Evolutionary conservation across 1,284 basidiomycete genomes (phyloP).

Genomic region (Microbotryomycetes sp.): DNA sequence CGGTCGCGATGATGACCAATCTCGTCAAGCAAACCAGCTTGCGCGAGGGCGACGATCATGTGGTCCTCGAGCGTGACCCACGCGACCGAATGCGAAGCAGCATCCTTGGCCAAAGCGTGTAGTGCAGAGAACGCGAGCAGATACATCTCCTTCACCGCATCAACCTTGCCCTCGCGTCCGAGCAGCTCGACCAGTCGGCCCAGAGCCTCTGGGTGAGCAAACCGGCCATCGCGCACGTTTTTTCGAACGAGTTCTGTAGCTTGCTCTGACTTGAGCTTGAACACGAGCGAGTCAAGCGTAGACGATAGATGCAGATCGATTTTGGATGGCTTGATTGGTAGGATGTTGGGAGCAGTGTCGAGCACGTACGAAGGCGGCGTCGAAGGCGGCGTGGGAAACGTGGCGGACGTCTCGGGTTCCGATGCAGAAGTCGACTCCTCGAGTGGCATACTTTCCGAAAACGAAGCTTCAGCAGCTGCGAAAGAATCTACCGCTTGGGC

Average conservation of each 20-base stretch:
- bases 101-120: constrained; percentile 31
- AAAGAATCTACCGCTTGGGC: constrained; percentile 1
- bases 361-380: constrained; percentile 22
- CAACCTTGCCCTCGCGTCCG: constrained; percentile 55
- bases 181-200: constrained; percentile 60
- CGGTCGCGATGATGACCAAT: constrained; percentile 74
- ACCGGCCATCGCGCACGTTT: constrained; percentile 43
- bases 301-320: constrained; percentile 25
- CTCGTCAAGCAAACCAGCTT: constrained; percentile 66
- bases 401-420: not conserved
- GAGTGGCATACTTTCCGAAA: no score
- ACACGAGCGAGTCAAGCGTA: constrained; percentile 12
- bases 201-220: constrained; percentile 53
- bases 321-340: not conserved
- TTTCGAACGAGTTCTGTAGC: constrained; percentile 41
- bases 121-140: constrained; percentile 60
- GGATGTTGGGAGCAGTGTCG: not conserved
- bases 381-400: constrained; percentile 25
- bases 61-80: constrained; percentile 78
- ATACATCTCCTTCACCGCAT: constrained; percentile 62
- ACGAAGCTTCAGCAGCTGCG: constrained; percentile 31
- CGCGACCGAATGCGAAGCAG: constrained; percentile 43
- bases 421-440: constrained; percentile 8
- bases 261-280: constrained; percentile 13
- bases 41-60: constrained; percentile 78